phyloP scores from a whole-genome alignment of 805 yeast species.

The Hagleromyces aurorensis region DNA sequence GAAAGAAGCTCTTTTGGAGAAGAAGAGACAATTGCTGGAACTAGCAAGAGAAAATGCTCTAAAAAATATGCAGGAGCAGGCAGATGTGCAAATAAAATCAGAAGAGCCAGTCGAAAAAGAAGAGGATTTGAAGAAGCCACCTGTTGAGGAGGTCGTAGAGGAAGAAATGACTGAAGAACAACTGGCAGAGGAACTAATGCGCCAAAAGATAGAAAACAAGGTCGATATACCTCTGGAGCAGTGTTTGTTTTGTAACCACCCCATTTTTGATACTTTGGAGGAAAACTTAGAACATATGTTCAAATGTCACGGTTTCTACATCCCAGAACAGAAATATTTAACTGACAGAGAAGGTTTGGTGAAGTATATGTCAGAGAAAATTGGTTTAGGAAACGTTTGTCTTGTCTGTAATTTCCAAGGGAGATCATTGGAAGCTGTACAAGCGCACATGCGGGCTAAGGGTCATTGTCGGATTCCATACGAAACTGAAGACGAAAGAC shows the following conservation, averaged over 20 bases:
- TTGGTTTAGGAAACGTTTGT: slow-evolving; percentile 88
- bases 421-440: slow-evolving; percentile 70
- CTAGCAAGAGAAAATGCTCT: slow-evolving; percentile 35
- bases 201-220: slow-evolving; percentile 33
- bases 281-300: slow-evolving; percentile 65
- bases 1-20: slow-evolving; percentile 36
- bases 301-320: slow-evolving; percentile 69
- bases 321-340: slow-evolving; percentile 77
- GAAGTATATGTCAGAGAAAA: slow-evolving; percentile 75
- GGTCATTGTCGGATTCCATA: slow-evolving; percentile 87
- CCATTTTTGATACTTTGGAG: slow-evolving; percentile 36
- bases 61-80: slow-evolving; percentile 21
- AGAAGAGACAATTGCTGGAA: slow-evolving; percentile 35
- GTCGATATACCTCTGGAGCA: slow-evolving; percentile 41
- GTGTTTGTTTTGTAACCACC: slow-evolving; percentile 50
- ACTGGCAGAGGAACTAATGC: slow-evolving; percentile 32
- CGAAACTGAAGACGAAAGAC: slow-evolving; percentile 72
- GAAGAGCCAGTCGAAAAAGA: slow-evolving; percentile 5
- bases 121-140: slow-evolving; percentile 4
- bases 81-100: slow-evolving; percentile 5
- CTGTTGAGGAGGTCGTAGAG: slow-evolving; percentile 16
- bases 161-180: slow-evolving; percentile 33
- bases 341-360: slow-evolving; percentile 67
- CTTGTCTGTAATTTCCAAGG: slow-evolving; percentile 82
- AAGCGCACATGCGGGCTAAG: slow-evolving; percentile 85